These are phyloP conservation scores for Fagus sylvatica DNA, from an alignment of 306 rosid species.

Conservation along the genomic window DNA sequence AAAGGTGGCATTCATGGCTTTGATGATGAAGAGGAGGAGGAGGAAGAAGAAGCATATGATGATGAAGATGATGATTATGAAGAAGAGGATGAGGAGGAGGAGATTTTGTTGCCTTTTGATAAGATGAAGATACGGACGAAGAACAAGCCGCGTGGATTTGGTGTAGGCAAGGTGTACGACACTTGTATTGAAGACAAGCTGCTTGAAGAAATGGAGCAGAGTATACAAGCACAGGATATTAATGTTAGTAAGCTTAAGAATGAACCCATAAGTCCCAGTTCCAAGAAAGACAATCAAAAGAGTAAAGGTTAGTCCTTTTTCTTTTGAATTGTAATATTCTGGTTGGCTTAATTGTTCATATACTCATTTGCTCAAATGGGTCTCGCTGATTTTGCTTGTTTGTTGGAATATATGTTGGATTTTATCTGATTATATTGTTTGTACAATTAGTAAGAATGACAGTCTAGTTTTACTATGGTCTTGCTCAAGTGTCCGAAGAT, in stretches of 20 bases:
- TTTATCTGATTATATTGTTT: not conserved
- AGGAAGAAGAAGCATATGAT: conserved; percentile 1
- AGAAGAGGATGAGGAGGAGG: conserved; percentile 34
- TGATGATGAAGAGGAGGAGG: conserved; percentile 24
- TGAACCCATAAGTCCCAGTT: conserved; percentile 22
- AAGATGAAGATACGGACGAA: conserved; percentile 61
- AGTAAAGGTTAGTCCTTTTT: conserved; percentile 42
- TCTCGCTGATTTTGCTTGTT: not conserved
- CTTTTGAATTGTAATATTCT: not conserved
- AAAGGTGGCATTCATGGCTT: conserved; percentile 29
- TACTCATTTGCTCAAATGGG: not conserved
- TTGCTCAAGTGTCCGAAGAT: not conserved
- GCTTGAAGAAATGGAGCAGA: conserved; percentile 69
- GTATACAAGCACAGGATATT: conserved; percentile 48
- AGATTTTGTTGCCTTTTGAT: conserved; percentile 40
- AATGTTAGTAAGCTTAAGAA: conserved; percentile 56
- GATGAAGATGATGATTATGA: conserved; percentile 22
- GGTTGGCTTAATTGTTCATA: not conserved
- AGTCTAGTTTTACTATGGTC: not conserved
- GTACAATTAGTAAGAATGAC: not conserved
- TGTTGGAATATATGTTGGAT: not conserved
- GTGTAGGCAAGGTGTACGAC: conserved; percentile 74
- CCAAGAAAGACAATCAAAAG: conserved; percentile 21
- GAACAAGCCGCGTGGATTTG: conserved; percentile 75
- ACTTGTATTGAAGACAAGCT: conserved; percentile 79